Evolutionary conservation across 352 stramenopile genomes (phyloP), one percentile per base, ranked within the genome.

Genomic region (Phytophthora foliorum): DNA sequence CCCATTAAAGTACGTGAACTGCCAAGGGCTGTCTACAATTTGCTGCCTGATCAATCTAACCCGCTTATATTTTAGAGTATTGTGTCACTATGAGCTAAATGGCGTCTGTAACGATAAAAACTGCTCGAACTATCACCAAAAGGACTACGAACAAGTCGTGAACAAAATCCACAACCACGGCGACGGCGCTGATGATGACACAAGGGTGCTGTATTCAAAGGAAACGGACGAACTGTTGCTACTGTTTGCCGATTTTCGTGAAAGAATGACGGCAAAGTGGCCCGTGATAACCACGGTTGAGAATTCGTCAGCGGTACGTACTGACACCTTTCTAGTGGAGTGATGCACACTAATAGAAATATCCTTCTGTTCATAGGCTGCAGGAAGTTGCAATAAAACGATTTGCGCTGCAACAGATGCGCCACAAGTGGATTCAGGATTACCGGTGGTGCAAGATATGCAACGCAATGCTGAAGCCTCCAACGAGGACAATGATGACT

Each of bases 21-120:
- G 34, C n/a, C 17, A 31, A 39, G 34, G 11, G 21, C 14, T 67
- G n/a, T 7, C 39, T 59, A 31, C 13, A 27, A 16, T 45, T 56
- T 54, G 7, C 2, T 46, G 39, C 24, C n/a, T 48, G n/a, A 24
- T 10, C 6, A 48, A 48, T 71, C 13, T 63, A 64, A 75, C 42
- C 17, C 39, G 19, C 54, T 21, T 24, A 41, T 48, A 25, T 32
- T 56, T 11, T 53, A 94, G 87, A 63, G 74, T 89, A 24, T 45
- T 92, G 34, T 94, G 87, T 60, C 77, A 87, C 25, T 94, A 82
- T 57, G 87, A 94, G 27, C 64, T 93, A 34, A 89, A 86, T 42
- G 87, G 87, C 7, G 78, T 89, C 29, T 94, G 87, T 70, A 93
- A 93, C 31, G 87, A 94, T 41, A 68, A 78, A 3, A 90, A 85